phyloP scores from a whole-genome alignment of 1,284 basidiomycete species.

The Ustilago tritici region DNA sequence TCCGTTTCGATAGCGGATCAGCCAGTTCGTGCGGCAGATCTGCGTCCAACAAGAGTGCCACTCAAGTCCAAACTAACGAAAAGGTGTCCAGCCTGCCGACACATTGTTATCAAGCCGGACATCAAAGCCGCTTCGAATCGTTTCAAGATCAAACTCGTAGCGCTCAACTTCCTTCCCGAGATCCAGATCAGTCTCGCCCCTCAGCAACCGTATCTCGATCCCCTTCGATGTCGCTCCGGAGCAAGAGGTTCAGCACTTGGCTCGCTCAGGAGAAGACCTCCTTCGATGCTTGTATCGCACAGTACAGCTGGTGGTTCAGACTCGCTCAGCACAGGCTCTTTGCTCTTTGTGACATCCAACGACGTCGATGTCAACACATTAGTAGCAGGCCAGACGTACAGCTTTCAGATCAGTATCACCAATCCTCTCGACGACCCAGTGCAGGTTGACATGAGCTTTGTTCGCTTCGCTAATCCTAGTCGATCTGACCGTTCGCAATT shows the following conservation, averaged over 20 bases:
- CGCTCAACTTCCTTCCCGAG: constrained; percentile 89
- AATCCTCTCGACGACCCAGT: constrained; percentile 65
- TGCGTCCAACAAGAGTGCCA: constrained; percentile 87
- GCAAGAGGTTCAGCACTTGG: constrained; percentile 8
- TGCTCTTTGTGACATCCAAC: constrained; percentile 10
- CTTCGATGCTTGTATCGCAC: constrained; percentile 15
- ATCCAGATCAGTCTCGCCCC: constrained; percentile 73
- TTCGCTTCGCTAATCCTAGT: constrained; percentile 28
- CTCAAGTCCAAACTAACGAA: constrained; percentile 93
- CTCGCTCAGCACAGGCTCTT: constrained; percentile 4
- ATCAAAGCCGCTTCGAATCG: constrained; percentile 91
- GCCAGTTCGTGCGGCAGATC: constrained; percentile 75
- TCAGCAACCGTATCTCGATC: constrained; percentile 37
- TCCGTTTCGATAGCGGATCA: constrained; percentile 72
- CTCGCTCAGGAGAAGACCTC: constrained; percentile 29
- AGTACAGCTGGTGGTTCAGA: constrained; percentile 5
- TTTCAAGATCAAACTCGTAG: constrained; percentile 97
- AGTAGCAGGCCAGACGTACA: constrained; percentile 49
- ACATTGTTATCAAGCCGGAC: constrained; percentile 97
- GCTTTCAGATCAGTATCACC: constrained; percentile 50
- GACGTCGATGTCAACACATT: constrained; percentile 44
- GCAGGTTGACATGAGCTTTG: constrained; percentile 46
- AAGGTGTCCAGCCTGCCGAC: constrained; percentile 90
- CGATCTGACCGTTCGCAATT: not conserved
- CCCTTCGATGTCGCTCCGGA: constrained; percentile 16